A percentile compares a stretch with the other conserved stretches of the same genome.
phyloP scores from a whole-genome alignment of 768 basidiomycete species.

The Hygrophoropsis aurantiaca region DNA sequence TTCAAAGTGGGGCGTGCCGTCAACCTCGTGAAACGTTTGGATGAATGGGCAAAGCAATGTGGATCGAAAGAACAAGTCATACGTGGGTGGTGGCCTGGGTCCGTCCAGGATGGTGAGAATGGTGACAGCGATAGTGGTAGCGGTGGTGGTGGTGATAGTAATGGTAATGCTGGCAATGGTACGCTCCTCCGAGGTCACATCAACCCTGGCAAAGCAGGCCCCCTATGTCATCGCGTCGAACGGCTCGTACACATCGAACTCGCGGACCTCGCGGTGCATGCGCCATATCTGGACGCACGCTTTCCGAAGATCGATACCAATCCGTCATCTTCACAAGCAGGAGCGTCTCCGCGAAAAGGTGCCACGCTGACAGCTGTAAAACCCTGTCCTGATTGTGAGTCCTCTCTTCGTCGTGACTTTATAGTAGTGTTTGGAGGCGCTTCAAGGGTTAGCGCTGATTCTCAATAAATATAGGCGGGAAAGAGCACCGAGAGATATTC shows the following conservation, averaged over 20 bases:
- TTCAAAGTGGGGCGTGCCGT: constrained; percentile 80
- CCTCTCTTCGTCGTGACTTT: constrained; percentile 22
- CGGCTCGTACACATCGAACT: constrained; percentile 80
- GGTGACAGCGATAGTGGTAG: constrained; percentile 33
- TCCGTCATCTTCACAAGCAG: constrained; percentile 10
- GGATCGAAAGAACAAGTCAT: constrained; percentile 73
- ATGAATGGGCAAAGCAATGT: constrained; percentile 83
- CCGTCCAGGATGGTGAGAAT: constrained; percentile 37
- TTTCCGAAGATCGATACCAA: constrained; percentile 42
- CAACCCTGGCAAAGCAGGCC: constrained; percentile 56
- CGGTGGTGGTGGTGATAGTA: too few relatives aligned
- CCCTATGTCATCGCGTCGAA: constrained; percentile 75
- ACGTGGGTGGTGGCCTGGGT: constrained; percentile 72
- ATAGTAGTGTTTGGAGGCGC: neutral
- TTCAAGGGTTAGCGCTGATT: too few relatives aligned
- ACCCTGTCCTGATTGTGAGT: constrained; percentile 47
- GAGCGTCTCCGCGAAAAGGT: constrained; percentile 17
- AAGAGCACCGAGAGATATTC: constrained; percentile 77
- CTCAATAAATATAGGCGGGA: too few relatives aligned
- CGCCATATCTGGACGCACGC: constrained; percentile 56
- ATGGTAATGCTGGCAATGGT: constrained; percentile 7
- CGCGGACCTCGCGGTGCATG: constrained; percentile 59
- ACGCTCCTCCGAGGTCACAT: constrained; percentile 69
- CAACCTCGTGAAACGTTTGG: constrained; percentile 70
- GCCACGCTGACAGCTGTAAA: constrained; percentile 13